phyloP scores from a whole-genome alignment of 441 rosid genomes.

The Arabidopsis lyrata region DNA sequence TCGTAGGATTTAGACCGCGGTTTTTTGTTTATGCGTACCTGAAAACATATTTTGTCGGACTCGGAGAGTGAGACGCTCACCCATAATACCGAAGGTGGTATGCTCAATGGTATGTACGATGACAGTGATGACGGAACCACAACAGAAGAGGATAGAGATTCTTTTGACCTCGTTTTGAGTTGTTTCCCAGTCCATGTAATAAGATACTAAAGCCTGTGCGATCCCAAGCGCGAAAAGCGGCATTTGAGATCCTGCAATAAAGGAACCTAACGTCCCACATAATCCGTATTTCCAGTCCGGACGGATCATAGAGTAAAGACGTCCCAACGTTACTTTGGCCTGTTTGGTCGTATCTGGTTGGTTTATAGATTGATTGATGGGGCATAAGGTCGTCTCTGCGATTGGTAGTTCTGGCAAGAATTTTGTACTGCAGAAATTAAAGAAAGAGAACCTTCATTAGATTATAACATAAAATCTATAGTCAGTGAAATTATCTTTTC shows the following conservation, averaged over 20 bases:
- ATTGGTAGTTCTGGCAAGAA: conserved; percentile 63
- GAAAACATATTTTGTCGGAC: conserved; percentile 82
- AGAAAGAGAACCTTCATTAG: not conserved
- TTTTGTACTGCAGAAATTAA: conserved; percentile 48
- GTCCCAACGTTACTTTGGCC: conserved; percentile 54
- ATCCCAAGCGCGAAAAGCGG: conserved; percentile 96
- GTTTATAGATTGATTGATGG: conserved; percentile 61
- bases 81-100: conserved; percentile 86
- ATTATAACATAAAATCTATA: too few relatives aligned
- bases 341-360: conserved; percentile 52
- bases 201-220: conserved; percentile 85
- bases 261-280: conserved; percentile 64
- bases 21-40: conserved; percentile 50
- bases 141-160: conserved; percentile 69
- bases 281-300: conserved; percentile 93
- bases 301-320: conserved; percentile 78
- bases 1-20: not conserved
- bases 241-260: conserved; percentile 82
- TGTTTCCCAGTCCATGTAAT: conserved; percentile 95
- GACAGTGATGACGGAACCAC: conserved; percentile 70
- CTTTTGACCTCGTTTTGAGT: conserved; percentile 75
- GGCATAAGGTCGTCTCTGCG: conserved; percentile 58
- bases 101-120: conserved; percentile 69
- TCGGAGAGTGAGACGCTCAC: conserved; percentile 88
- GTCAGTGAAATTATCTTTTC: too few relatives aligned